Percentiles rank a stretch among this genome's conserved stretches.
phyloP scores from a whole-genome alignment of 2,329 filamentous ascomycete species.

The Sarocladium oryzae region DNA sequence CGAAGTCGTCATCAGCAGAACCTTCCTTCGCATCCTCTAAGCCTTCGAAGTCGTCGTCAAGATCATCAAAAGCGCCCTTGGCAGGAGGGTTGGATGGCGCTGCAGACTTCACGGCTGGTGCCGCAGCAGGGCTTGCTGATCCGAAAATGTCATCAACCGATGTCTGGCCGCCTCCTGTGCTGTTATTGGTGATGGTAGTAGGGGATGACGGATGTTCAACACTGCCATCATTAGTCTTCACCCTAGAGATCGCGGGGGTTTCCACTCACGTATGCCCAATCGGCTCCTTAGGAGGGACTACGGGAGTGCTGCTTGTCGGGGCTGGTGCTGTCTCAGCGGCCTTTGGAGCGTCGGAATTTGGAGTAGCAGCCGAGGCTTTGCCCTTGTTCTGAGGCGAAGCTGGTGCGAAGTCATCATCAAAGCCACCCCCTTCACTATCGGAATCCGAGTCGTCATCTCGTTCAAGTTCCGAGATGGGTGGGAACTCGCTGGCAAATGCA shows the following conservation, averaged over 20 bases:
- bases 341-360: background rate
- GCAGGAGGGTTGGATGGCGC: conserved; percentile 24
- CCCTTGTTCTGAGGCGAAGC: conserved; percentile 34
- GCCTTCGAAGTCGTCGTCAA: conserved; percentile 75
- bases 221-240: conserved; percentile 15
- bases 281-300: conserved; percentile 19
- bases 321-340: conserved; percentile 12
- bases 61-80: conserved; percentile 62
- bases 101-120: conserved; percentile 22
- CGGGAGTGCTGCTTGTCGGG: conserved; percentile 10
- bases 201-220: conserved; percentile 25
- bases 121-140: conserved; percentile 20
- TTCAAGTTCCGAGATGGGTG: conserved; percentile 83
- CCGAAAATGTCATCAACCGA: conserved; percentile 38
- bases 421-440: conserved; percentile 72
- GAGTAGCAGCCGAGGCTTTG: conserved; percentile 5
- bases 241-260: background rate
- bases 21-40: conserved; percentile 80
- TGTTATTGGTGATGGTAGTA: conserved; percentile 21
- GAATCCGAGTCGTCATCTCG: conserved; percentile 79
- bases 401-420: conserved; percentile 87
- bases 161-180: conserved; percentile 17
- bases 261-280: background rate
- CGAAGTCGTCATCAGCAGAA: conserved; percentile 72
- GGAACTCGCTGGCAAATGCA: conserved; percentile 72